Evolutionary conservation across 768 basidiomycete species (phyloP).

Genomic region (Auricularia sp.): DNA sequence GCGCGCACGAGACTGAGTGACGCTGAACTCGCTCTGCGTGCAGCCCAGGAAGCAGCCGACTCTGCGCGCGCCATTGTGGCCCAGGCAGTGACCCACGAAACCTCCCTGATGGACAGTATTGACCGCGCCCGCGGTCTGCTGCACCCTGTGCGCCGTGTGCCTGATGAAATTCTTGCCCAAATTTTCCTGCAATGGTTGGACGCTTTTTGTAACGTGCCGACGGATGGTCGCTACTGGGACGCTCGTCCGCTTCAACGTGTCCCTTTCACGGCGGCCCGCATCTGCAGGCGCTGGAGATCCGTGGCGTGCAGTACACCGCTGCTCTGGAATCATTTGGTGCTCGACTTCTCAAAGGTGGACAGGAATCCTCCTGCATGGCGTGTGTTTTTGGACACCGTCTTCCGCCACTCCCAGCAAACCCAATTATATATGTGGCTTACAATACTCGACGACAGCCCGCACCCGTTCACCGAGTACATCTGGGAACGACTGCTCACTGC

Average conservation of each 20-base stretch:
- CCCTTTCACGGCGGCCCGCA: not conserved
- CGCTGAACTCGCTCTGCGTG: not conserved
- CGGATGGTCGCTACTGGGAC: not conserved
- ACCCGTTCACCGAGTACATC: too few species aligned
- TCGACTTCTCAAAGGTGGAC: not conserved
- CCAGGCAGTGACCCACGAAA: not conserved
- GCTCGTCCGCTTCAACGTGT: not conserved
- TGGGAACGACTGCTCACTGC: too few species aligned
- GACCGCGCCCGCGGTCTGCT: not conserved
- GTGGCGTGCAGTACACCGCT: not conserved
- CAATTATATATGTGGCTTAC: too few species aligned
- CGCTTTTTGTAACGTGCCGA: not conserved
- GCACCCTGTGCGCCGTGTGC: not conserved
- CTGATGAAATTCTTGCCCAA: not conserved
- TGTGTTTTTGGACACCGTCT: too few species aligned
- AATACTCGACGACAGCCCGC: too few species aligned
- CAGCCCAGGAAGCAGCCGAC: not conserved
- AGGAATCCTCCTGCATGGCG: not conserved
- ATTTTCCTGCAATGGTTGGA: not conserved
- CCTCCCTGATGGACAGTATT: not conserved
- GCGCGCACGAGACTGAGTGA: not conserved
- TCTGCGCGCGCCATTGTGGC: not conserved
- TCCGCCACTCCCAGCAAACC: too few species aligned
- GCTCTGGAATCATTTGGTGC: not conserved
- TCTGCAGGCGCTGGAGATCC: not conserved